These are phyloP conservation scores for Trichoderma hamatum DNA, from an alignment of 2,329 filamentous ascomycete genomes.

Conservation along the genomic window DNA sequence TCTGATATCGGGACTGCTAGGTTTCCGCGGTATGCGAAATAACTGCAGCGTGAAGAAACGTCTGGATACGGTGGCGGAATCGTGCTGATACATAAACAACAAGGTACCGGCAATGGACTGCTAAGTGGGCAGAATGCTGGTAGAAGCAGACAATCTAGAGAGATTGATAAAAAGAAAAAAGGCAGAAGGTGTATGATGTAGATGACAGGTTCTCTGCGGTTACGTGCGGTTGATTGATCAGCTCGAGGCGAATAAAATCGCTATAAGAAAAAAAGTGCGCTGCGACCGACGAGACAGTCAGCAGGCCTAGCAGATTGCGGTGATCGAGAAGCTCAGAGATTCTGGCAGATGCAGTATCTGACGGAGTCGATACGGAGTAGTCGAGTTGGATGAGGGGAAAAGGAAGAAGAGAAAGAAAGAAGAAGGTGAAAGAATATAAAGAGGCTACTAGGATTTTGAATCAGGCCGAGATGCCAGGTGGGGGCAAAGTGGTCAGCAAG, in stretches of 20 bases:
- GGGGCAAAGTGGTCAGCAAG: slow-evolving; percentile 27
- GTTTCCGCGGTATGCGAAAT: slow-evolving; percentile 95
- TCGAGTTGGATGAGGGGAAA: slow-evolving; percentile 15
- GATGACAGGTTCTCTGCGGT: not conserved
- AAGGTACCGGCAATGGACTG: slow-evolving; percentile 40
- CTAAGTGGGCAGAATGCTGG: slow-evolving; percentile 37
- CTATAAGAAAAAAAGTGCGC: slow-evolving; percentile 22
- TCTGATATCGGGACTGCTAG: slow-evolving; percentile 84
- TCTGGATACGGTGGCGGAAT: slow-evolving; percentile 86
- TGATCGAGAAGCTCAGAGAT: slow-evolving; percentile 27
- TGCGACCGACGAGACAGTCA: slow-evolving; percentile 30
- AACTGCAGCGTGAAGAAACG: slow-evolving; percentile 95
- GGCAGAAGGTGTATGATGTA: not conserved
- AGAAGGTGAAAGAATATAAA: not conserved
- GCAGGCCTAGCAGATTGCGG: slow-evolving; percentile 23
- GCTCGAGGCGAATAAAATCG: not conserved
- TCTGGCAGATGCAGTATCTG: slow-evolving; percentile 24
- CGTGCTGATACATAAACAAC: slow-evolving; percentile 99
- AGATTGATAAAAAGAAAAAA: not conserved
- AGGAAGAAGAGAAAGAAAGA: slow-evolving; percentile 14
- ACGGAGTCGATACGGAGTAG: slow-evolving; percentile 16
- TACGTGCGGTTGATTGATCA: not conserved
- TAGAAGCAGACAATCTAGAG: slow-evolving; percentile 1
- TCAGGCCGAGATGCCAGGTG: slow-evolving; percentile 26
- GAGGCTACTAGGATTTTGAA: slow-evolving; percentile 23